A percentile compares a stretch with the other conserved stretches of the same genome.
Evolutionary conservation across 1,284 basidiomycete species (phyloP).

Genomic region (Amylostereum areolatum): DNA sequence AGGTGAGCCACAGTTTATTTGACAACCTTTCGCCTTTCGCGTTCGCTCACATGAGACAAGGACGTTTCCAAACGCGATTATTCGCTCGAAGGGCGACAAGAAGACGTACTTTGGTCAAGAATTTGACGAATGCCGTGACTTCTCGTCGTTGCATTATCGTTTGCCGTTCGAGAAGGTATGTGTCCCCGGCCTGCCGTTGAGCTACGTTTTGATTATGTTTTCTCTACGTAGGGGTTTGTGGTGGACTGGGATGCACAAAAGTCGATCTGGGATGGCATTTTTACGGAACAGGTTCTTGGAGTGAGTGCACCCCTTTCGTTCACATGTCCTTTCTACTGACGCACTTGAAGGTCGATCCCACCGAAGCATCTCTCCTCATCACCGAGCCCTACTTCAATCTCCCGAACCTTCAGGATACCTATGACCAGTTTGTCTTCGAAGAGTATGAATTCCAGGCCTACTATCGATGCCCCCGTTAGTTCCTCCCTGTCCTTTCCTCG

Average conservation of each 20-base stretch:
- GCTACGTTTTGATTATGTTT: constrained; percentile 13
- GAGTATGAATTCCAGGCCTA: constrained; percentile 91
- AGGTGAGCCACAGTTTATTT: constrained; percentile 25
- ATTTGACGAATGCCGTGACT: constrained; percentile 67
- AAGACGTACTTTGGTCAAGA: constrained; percentile 80
- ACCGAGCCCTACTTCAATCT: constrained; percentile 95
- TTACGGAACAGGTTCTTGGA: constrained; percentile 63
- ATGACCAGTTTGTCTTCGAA: constrained; percentile 93
- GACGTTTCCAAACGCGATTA: constrained; percentile 75
- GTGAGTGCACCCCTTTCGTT: constrained; percentile 35
- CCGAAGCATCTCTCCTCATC: constrained; percentile 69
- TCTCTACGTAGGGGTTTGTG: constrained; percentile 65
- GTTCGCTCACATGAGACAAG: constrained; percentile 21
- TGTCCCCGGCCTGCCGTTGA: constrained; percentile 7
- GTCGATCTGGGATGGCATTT: constrained; percentile 83
- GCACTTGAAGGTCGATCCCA: constrained; percentile 56
- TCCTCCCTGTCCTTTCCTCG: constrained; percentile 5
- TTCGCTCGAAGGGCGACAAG: constrained; percentile 76
- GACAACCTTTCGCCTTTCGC: constrained; percentile 4
- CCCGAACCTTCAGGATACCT: constrained; percentile 84
- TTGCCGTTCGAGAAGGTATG: constrained; percentile 82
- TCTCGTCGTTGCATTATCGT: constrained; percentile 73
- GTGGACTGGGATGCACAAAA: constrained; percentile 93
- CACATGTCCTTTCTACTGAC: constrained; percentile 5
- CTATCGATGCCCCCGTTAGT: constrained; percentile 75